Evolutionary conservation across 306 rosid genomes (phyloP).

Genomic region (Fragaria vesca): DNA sequence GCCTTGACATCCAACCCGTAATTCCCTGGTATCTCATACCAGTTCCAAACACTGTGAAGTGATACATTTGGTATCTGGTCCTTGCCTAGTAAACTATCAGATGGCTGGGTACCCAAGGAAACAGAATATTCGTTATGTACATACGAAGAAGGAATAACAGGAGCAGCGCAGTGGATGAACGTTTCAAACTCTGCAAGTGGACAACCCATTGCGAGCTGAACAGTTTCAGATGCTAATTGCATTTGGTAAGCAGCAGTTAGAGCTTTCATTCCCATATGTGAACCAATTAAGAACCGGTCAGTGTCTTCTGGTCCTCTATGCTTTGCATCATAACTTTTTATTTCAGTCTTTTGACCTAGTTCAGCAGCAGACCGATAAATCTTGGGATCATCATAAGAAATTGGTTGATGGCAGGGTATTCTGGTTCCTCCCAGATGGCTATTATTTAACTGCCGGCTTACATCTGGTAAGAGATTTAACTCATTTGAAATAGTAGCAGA

Average conservation of each 20-base stretch:
- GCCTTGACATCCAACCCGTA: slow-evolving; percentile 23
- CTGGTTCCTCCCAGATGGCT: not conserved
- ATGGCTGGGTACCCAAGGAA: slow-evolving; percentile 15
- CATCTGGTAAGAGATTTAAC: not conserved
- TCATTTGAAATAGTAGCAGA: not conserved
- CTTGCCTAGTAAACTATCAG: slow-evolving; percentile 20
- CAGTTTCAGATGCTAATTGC: slow-evolving; percentile 18
- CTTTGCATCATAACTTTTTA: not conserved
- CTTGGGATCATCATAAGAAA: not conserved
- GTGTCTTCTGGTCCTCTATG: not conserved
- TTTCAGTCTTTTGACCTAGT: not conserved
- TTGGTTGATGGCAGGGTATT: not conserved
- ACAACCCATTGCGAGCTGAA: slow-evolving; percentile 11
- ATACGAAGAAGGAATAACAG: slow-evolving; percentile 16
- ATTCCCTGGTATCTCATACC: slow-evolving; percentile 27
- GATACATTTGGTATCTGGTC: slow-evolving; percentile 23
- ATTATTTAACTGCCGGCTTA: not conserved
- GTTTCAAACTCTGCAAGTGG: slow-evolving; percentile 28
- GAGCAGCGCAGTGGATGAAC: slow-evolving; percentile 21
- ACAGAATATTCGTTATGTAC: not conserved
- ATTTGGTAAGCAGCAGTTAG: slow-evolving; percentile 13
- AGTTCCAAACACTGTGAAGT: slow-evolving; percentile 25
- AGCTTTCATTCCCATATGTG: slow-evolving; percentile 16
- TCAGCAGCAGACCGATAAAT: not conserved
- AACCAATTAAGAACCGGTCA: slow-evolving; percentile 1